phyloP scores from a whole-genome alignment of 305 asterid genomes.

The Fraxinus nigra region DNA sequence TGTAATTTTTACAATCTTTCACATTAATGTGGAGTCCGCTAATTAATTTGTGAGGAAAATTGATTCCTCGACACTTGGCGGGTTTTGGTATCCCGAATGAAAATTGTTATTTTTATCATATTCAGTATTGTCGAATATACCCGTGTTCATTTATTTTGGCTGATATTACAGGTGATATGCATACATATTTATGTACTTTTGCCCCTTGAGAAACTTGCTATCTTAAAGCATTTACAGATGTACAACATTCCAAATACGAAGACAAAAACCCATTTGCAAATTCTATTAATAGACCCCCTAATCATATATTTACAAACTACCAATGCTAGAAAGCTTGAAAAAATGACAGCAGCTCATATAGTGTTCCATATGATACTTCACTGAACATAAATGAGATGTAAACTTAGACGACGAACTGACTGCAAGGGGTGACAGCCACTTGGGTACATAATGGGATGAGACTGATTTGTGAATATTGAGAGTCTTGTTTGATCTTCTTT shows the following conservation, averaged over 20 bases:
- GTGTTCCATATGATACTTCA: not conserved
- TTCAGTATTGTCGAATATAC: not conserved
- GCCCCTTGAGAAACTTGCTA: not conserved
- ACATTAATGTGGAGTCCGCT: no score
- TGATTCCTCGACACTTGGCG: not conserved
- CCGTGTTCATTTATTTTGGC: not conserved
- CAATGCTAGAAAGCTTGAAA: conserved; percentile 22
- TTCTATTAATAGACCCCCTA: conserved; percentile 21
- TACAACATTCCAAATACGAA: not conserved
- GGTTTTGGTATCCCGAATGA: not conserved
- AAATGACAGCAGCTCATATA: conserved; percentile 11
- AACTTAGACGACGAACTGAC: not conserved
- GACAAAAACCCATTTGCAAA: conserved; percentile 9
- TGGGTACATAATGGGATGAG: not conserved
- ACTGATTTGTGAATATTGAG: not conserved
- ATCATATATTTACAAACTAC: conserved; percentile 31
- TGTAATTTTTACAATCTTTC: no score
- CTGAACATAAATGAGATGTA: conserved; percentile 1
- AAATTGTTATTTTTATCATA: not conserved
- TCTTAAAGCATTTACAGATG: not conserved
- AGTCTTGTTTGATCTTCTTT: not conserved
- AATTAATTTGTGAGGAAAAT: not conserved
- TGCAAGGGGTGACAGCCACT: not conserved
- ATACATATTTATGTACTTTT: not conserved
- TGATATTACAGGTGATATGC: not conserved